Evolutionary conservation across 129 eudicot species (phyloP).

Genomic region (Flaveria bidentis): DNA sequence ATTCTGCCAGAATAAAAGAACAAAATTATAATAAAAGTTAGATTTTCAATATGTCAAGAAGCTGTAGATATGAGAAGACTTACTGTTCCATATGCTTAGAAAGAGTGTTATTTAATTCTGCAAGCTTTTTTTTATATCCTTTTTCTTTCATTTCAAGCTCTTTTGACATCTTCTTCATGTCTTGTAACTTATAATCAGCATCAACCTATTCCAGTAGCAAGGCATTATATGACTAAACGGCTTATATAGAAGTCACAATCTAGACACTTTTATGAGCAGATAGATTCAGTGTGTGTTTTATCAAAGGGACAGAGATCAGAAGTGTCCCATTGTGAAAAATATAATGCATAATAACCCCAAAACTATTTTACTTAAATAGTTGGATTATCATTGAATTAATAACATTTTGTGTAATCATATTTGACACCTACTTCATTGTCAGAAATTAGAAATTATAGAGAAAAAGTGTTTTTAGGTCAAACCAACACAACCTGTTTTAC

Average conservation of each 20-base stretch:
- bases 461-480: background rate
- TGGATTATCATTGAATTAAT: background rate
- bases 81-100: conserved; percentile 93
- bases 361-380: background rate
- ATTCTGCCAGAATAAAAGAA: conserved; percentile 49
- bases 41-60: background rate
- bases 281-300: background rate
- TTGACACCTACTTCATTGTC: background rate
- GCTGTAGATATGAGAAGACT: conserved; percentile 22
- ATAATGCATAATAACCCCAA: background rate
- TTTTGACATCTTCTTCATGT: conserved; percentile 67
- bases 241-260: background rate
- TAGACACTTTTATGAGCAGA: background rate
- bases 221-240: background rate
- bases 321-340: background rate
- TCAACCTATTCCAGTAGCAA: conserved; percentile 59
- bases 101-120: conserved; percentile 55
- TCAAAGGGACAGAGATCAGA: background rate
- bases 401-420: background rate
- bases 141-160: conserved; percentile 84
- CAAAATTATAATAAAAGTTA: background rate
- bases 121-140: conserved; percentile 77
- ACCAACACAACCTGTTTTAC: no score
- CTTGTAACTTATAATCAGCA: conserved; percentile 93
- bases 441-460: background rate